A percentile compares a stretch with the other conserved stretches of the same genome.
Evolutionary conservation across 2,329 filamentous ascomycete species (phyloP).

Genomic region (Coleophoma eucalyptorum): DNA sequence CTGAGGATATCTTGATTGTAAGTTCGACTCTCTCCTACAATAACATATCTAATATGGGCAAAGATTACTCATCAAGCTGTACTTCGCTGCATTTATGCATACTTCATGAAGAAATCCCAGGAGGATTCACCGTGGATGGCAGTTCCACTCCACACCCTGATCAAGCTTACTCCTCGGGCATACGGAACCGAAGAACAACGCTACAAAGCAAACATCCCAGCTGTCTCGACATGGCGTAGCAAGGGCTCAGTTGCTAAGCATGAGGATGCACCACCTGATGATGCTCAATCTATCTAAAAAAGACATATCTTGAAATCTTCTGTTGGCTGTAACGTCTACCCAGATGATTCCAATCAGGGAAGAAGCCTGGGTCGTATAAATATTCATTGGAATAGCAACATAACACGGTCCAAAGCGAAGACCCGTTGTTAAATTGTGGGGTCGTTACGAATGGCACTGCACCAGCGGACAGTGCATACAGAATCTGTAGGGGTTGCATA

Average conservation of each 20-base stretch:
- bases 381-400: no score
- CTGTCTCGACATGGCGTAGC: constrained; percentile 92
- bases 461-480: no score
- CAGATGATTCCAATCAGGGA: no score
- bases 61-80: constrained; percentile 89
- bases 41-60: not conserved
- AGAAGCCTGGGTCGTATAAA: no score
- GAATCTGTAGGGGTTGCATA: no score
- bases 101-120: constrained; percentile 97
- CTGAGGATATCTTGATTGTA: constrained; percentile 91
- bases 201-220: constrained; percentile 86
- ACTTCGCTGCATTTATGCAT: constrained; percentile 93
- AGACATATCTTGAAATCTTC: no score
- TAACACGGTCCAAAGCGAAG: no score
- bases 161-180: constrained; percentile 91
- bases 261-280: constrained; percentile 40
- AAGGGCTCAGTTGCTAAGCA: constrained; percentile 93
- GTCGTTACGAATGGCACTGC: no score
- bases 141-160: constrained; percentile 91
- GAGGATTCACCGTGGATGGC: constrained; percentile 97
- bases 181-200: constrained; percentile 91
- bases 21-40: not conserved
- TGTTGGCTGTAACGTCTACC: no score
- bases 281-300: not conserved
- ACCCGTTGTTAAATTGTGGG: no score